A percentile compares a stretch with the other conserved stretches of the same genome.
These are phyloP conservation scores for Eleusine coracana DNA, from an alignment of 176 grass and related monocot genomes.

Conservation along the genomic window DNA sequence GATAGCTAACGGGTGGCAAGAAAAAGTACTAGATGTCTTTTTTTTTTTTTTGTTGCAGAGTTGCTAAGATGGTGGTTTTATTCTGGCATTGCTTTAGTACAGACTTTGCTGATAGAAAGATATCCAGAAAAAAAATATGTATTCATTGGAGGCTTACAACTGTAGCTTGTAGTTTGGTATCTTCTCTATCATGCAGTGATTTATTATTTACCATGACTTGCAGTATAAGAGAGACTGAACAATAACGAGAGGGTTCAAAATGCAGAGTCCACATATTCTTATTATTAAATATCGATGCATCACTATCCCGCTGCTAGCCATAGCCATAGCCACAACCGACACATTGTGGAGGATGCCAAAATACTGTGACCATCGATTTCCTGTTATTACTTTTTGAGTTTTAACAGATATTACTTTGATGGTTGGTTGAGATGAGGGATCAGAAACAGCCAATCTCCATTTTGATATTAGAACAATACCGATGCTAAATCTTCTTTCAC, in stretches of 20 bases:
- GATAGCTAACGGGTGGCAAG: neutral
- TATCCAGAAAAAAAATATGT: neutral
- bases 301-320: slow-evolving; percentile 18
- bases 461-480: no score
- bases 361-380: neutral
- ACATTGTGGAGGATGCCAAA: slow-evolving; percentile 2
- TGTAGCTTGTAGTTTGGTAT: slow-evolving; percentile 26
- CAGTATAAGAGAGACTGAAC: slow-evolving; percentile 38
- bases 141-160: slow-evolving; percentile 10
- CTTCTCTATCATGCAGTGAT: slow-evolving; percentile 2
- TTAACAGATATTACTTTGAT: slow-evolving; percentile 6
- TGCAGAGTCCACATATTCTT: slow-evolving; percentile 16
- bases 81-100: slow-evolving; percentile 15
- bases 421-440: slow-evolving; percentile 21
- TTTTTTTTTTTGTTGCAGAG: neutral
- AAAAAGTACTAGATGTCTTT: neutral
- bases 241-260: slow-evolving; percentile 13
- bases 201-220: slow-evolving; percentile 41
- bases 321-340: neutral
- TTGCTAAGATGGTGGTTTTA: slow-evolving; percentile 33
- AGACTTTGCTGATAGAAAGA: neutral
- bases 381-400: slow-evolving; percentile 10
- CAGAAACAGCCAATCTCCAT: slow-evolving; percentile 28
- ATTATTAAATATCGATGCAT: neutral
- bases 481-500: no score